Percentiles rank a stretch among this genome's conserved stretches.
These are phyloP conservation scores for Suillus brevipes DNA, from an alignment of 768 basidiomycete genomes.

Conservation along the genomic window DNA sequence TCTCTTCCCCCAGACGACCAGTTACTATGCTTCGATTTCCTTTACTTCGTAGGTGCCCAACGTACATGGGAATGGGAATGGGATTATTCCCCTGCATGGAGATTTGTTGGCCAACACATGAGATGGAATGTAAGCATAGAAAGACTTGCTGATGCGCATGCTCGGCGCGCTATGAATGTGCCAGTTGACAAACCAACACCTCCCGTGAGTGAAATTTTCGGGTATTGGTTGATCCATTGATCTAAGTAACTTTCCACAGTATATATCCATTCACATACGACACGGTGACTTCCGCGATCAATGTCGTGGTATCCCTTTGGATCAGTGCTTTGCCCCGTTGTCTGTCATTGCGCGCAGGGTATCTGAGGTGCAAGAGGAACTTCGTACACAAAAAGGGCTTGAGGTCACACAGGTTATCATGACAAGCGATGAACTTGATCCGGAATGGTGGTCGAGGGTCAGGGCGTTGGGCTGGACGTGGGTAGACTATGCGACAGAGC, in stretches of 20 bases:
- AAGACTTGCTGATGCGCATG: conserved; percentile 44
- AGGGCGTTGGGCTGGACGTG: conserved; percentile 49
- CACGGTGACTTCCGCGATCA: conserved; percentile 52
- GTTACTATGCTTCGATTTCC: conserved; percentile 27
- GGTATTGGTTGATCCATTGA: background rate
- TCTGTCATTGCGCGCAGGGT: conserved; percentile 54
- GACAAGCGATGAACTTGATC: conserved; percentile 62
- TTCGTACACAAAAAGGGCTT: conserved; percentile 45
- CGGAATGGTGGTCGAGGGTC: conserved; percentile 58
- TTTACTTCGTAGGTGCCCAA: conserved; percentile 35
- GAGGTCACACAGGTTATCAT: conserved; percentile 55
- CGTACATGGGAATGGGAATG: conserved; percentile 56
- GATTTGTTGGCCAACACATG: conserved; percentile 52
- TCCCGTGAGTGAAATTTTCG: conserved; percentile 36
- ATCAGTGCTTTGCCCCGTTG: conserved; percentile 56
- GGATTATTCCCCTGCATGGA: conserved; percentile 61
- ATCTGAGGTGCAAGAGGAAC: conserved; percentile 53
- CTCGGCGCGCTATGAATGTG: conserved; percentile 45
- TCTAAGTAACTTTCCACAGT: conserved; percentile 34
- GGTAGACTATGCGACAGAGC: conserved; percentile 45
- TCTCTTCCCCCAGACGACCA: conserved; percentile 24
- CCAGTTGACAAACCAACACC: conserved; percentile 42
- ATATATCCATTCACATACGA: conserved; percentile 57
- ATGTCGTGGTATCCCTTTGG: conserved; percentile 42
- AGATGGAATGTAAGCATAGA: conserved; percentile 48